phyloP scores from a whole-genome alignment of 257 asterid species.

The Solanum verrucosum region DNA sequence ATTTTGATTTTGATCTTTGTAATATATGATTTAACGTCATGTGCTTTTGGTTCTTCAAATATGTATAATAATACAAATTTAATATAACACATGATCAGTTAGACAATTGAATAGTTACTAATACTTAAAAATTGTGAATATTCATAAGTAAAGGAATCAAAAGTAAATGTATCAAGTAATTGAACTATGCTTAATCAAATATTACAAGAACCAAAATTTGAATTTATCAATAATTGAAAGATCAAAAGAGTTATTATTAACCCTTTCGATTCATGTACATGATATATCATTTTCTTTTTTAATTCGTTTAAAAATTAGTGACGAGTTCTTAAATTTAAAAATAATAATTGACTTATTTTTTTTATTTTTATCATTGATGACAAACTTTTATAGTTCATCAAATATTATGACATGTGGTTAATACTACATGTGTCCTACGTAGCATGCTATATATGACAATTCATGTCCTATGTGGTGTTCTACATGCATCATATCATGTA shows the following conservation, averaged over 20 bases:
- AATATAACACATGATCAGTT: background rate
- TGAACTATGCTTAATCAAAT: background rate
- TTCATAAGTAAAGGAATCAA: too few relatives aligned
- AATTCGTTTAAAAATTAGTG: background rate
- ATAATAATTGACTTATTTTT: background rate
- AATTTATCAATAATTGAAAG: too few relatives aligned
- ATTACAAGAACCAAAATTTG: too few relatives aligned
- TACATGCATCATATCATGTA: too few relatives aligned
- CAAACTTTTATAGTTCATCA: background rate
- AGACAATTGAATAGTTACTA: background rate
- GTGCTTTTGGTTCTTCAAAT: background rate
- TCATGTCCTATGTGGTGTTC: background rate
- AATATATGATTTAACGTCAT: too few relatives aligned
- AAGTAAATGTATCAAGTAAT: background rate
- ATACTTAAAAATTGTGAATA: background rate
- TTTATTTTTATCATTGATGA: too few relatives aligned
- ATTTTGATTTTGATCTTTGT: background rate
- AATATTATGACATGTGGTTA: too few relatives aligned
- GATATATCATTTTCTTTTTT: background rate
- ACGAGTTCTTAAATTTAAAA: background rate
- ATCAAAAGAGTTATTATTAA: background rate
- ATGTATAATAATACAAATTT: background rate
- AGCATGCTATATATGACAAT: too few relatives aligned
- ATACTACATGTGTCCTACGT: too few relatives aligned
- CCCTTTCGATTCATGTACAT: background rate